Percentiles rank a stretch among this genome's conserved stretches.
Conservation (phyloP, 1,284 basidiomycete species). For the Boletus smithii region DNA sequence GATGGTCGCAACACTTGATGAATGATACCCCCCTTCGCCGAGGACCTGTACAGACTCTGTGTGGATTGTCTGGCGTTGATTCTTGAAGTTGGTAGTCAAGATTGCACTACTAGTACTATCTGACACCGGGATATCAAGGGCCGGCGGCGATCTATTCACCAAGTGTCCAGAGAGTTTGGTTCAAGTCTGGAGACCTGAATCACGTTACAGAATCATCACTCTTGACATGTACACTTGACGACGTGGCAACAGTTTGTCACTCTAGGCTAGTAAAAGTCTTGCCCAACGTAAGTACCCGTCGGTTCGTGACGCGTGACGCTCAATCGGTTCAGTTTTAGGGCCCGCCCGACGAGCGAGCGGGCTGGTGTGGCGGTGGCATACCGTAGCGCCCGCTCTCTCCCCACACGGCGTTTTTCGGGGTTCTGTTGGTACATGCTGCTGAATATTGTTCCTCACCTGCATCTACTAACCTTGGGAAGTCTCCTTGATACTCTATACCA, state of each 20-base stretch:
- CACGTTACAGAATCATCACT: background rate
- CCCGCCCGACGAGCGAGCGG: conserved; percentile 5
- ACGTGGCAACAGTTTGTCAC: conserved; percentile 8
- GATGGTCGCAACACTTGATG: too few species aligned
- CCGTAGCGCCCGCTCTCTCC: background rate
- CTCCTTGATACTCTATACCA: background rate
- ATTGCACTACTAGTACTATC: background rate
- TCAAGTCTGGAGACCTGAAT: background rate
- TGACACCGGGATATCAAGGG: background rate
- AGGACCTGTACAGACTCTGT: too few species aligned
- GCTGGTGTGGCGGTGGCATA: background rate
- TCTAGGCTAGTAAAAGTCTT: background rate
- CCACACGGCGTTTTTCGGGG: conserved; percentile 8
- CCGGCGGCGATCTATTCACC: background rate
- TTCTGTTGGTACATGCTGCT: conserved; percentile 5
- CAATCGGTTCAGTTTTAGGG: conserved; percentile 6
- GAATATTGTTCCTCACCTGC: background rate
- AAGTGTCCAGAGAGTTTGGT: background rate
- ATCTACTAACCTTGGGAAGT: conserved; percentile 15
- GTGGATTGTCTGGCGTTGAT: too few species aligned
- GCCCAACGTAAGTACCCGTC: background rate
- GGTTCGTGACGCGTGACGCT: background rate
- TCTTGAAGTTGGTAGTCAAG: background rate
- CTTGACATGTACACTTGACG: background rate
- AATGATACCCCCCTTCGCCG: too few species aligned